These are phyloP conservation scores for Henckelia pumila DNA, from an alignment of 257 asterid genomes.

Conservation along the genomic window DNA sequence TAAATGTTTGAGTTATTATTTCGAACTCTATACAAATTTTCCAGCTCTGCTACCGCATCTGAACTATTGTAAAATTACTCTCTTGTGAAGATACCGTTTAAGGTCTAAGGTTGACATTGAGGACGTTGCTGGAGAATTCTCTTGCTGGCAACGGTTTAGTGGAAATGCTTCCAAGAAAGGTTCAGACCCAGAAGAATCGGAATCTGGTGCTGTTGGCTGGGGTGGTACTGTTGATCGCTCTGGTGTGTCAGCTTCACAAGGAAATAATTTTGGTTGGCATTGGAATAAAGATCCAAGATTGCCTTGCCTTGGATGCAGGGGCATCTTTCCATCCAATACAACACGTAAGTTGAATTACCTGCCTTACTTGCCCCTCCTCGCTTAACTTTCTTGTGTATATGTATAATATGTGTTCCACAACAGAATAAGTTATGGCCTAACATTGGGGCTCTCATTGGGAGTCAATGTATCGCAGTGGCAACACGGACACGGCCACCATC, in stretches of 20 bases:
- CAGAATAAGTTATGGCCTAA: not conserved
- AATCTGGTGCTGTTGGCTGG: slow-evolving; percentile 65
- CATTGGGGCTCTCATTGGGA: not conserved
- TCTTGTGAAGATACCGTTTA: slow-evolving; percentile 56
- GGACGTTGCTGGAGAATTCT: slow-evolving; percentile 51
- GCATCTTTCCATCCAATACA: slow-evolving; percentile 67
- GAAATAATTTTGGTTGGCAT: slow-evolving; percentile 58
- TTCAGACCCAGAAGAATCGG: slow-evolving; percentile 50
- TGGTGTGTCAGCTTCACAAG: slow-evolving; percentile 60
- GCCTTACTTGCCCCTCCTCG: not conserved
- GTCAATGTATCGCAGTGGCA: not conserved
- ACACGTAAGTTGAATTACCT: slow-evolving; percentile 48
- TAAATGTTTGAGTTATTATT: too few species aligned
- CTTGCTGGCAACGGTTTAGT: slow-evolving; percentile 93
- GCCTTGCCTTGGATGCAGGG: slow-evolving; percentile 84
- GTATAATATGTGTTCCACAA: not conserved
- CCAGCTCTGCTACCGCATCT: not conserved
- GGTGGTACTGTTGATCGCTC: slow-evolving; percentile 65
- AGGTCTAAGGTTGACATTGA: slow-evolving; percentile 91
- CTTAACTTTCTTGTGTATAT: not conserved
- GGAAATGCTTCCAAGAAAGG: slow-evolving; percentile 35
- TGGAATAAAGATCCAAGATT: slow-evolving; percentile 90
- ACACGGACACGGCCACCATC: not conserved
- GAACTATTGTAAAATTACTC: not conserved
- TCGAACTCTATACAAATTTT: not conserved